A percentile compares a stretch with the other conserved stretches of the same genome.
Conservation (phyloP, 371 early-diverging fungal species). For the Apophysomyces trapeziformis region DNA sequence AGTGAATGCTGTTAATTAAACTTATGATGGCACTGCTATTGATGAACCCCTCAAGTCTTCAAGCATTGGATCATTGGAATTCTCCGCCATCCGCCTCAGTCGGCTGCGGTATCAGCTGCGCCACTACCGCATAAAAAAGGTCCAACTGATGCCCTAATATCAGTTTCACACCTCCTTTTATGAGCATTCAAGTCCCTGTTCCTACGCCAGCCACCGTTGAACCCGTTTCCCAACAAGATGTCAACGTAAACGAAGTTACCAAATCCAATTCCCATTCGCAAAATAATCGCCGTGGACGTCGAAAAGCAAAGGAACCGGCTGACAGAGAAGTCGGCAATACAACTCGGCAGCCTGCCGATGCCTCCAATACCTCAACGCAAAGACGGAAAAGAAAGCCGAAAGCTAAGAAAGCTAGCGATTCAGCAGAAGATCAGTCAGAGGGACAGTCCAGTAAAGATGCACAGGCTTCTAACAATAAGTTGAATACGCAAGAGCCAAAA, state of each 20-base stretch:
- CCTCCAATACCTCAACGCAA: not conserved
- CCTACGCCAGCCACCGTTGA: not conserved
- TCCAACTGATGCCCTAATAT: too few species aligned
- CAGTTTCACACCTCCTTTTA: not conserved
- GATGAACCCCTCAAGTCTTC: too few species aligned
- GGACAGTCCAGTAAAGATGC: not conserved
- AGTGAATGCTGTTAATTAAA: too few species aligned
- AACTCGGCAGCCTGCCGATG: not conserved
- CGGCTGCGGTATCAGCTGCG: too few species aligned
- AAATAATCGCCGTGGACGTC: not conserved
- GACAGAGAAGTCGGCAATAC: not conserved
- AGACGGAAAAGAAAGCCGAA: constrained; percentile 14
- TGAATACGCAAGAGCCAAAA: not conserved
- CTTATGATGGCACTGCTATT: too few species aligned
- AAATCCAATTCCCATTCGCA: not conserved
- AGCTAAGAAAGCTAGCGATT: not conserved
- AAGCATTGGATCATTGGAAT: too few species aligned
- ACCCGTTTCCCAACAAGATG: not conserved
- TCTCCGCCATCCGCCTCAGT: too few species aligned
- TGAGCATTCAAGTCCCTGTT: not conserved
- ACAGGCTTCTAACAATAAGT: not conserved
- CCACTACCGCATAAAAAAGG: too few species aligned
- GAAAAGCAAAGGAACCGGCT: not conserved
- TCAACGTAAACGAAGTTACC: not conserved
- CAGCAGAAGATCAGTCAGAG: not conserved